These are phyloP conservation scores for Blastobotrys arbuscula DNA, from an alignment of 1,139 yeast genomes.

Conservation along the genomic window DNA sequence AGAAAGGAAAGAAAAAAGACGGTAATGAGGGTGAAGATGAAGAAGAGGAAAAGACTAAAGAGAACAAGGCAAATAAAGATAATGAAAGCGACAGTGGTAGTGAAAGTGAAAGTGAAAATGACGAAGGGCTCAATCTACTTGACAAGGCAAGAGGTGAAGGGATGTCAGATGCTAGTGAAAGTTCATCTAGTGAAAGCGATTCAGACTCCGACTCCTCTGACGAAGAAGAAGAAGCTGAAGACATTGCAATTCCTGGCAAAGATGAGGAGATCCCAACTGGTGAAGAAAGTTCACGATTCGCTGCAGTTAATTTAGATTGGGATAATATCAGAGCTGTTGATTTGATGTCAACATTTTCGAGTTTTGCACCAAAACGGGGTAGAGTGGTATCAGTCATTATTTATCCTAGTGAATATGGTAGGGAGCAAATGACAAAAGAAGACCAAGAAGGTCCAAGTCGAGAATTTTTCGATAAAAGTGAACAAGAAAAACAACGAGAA, in stretches of 20 bases:
- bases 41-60: slow-evolving; percentile 30
- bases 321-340: slow-evolving; percentile 85
- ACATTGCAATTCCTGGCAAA: slow-evolving; percentile 48
- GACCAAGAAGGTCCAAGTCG: slow-evolving; percentile 90
- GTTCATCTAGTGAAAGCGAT: slow-evolving; percentile 21
- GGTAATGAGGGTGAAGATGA: slow-evolving; percentile 17
- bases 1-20: not conserved
- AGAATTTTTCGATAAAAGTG: slow-evolving; percentile 56
- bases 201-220: slow-evolving; percentile 30
- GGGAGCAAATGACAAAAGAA: slow-evolving; percentile 85
- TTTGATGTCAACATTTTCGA: slow-evolving; percentile 79
- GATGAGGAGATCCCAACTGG: slow-evolving; percentile 72
- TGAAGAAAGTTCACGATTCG: slow-evolving; percentile 75
- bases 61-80: slow-evolving; percentile 19
- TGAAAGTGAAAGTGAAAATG: slow-evolving; percentile 28
- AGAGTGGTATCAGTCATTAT: slow-evolving; percentile 63
- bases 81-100: slow-evolving; percentile 26
- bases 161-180: slow-evolving; percentile 21
- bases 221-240: slow-evolving; percentile 30
- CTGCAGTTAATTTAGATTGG: slow-evolving; percentile 97
- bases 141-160: slow-evolving; percentile 16
- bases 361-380: slow-evolving; percentile 80
- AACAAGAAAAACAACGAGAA: slow-evolving; percentile 24
- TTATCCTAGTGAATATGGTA: slow-evolving; percentile 93
- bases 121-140: not conserved